Percentiles rank a stretch among this genome's conserved stretches.
Conservation (phyloP, 208 protist genomes). For the Vickermania spadyakhi region DNA sequence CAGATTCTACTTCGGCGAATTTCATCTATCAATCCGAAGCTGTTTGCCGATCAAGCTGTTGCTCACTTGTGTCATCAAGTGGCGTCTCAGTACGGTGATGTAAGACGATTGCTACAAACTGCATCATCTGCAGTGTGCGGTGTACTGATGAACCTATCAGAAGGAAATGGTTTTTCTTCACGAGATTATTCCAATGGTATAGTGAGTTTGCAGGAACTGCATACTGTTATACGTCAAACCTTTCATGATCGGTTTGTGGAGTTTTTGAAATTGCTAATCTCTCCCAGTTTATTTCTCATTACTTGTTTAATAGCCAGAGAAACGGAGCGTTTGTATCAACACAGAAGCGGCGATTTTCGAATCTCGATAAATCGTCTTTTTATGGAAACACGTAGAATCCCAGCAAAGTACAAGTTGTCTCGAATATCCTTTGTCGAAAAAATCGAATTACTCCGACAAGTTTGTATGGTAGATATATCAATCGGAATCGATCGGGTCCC, state of each 20-base stretch:
- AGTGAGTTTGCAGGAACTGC: constrained; percentile 59
- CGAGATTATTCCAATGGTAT: constrained; percentile 31
- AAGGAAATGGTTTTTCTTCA: constrained; percentile 15
- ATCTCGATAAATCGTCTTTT: constrained; percentile 49
- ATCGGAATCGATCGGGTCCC: constrained; percentile 65
- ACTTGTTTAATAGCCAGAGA: constrained; percentile 59
- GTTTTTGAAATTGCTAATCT: constrained; percentile 65
- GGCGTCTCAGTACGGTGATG: constrained; percentile 84
- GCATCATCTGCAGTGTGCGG: constrained; percentile 75
- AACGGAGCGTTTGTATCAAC: constrained; percentile 40
- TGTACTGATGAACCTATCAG: constrained; percentile 69
- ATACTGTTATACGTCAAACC: constrained; percentile 72
- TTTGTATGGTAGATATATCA: constrained; percentile 77
- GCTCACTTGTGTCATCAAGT: constrained; percentile 79
- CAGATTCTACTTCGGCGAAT: constrained; percentile 60
- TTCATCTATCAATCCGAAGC: constrained; percentile 41
- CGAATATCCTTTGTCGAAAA: constrained; percentile 42
- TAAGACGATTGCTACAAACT: constrained; percentile 75
- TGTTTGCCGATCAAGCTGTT: constrained; percentile 74
- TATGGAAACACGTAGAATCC: constrained; percentile 18
- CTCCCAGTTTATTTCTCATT: constrained; percentile 58
- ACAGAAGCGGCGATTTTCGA: constrained; percentile 36
- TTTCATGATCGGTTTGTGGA: constrained; percentile 86
- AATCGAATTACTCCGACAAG: constrained; percentile 64
- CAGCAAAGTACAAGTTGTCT: constrained; percentile 3